A percentile compares a stretch with the other conserved stretches of the same genome.
Conservation (phyloP, 352 stramenopile species). For the Phytophthora cryptogea region DNA sequence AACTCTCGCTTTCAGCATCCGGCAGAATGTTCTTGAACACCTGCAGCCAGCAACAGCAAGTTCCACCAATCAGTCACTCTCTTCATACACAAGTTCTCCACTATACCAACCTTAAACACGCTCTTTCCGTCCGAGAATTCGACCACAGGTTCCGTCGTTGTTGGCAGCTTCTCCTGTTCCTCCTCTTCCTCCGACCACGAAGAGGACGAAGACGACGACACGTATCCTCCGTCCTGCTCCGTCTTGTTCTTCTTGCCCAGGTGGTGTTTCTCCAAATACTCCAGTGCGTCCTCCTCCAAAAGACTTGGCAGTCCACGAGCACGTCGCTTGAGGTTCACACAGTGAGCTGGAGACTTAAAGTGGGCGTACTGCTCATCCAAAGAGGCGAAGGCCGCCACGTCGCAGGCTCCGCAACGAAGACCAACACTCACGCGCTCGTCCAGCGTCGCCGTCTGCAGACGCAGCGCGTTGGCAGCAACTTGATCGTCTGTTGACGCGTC, state of each 20-base stretch:
- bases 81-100: neutral
- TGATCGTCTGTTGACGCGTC: constrained; percentile 13
- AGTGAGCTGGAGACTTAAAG: constrained; percentile 86
- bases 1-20: constrained; percentile 47
- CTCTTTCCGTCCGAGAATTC: constrained; percentile 77
- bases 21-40: constrained; percentile 78
- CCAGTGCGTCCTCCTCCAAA: constrained; percentile 42
- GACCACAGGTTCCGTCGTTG: constrained; percentile 70
- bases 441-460: constrained; percentile 38
- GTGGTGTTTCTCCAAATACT: constrained; percentile 21
- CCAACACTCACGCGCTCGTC: constrained; percentile 44
- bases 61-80: constrained; percentile 1
- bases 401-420: constrained; percentile 78
- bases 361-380: constrained; percentile 85
- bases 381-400: constrained; percentile 64
- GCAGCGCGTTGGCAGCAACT: constrained; percentile 27
- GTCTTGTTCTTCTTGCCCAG: constrained; percentile 31
- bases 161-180: constrained; percentile 48
- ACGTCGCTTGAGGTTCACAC: constrained; percentile 80
- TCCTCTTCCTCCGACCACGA: constrained; percentile 56
- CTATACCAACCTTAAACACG: constrained; percentile 68
- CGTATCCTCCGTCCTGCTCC: constrained; percentile 27
- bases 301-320: constrained; percentile 56
- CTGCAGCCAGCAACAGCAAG: constrained; percentile 18
- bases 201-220: constrained; percentile 43